A percentile compares a stretch with the other conserved stretches of the same genome.
Conservation (phyloP, 2,329 filamentous ascomycete genomes). For the Aspergillus felis region DNA sequence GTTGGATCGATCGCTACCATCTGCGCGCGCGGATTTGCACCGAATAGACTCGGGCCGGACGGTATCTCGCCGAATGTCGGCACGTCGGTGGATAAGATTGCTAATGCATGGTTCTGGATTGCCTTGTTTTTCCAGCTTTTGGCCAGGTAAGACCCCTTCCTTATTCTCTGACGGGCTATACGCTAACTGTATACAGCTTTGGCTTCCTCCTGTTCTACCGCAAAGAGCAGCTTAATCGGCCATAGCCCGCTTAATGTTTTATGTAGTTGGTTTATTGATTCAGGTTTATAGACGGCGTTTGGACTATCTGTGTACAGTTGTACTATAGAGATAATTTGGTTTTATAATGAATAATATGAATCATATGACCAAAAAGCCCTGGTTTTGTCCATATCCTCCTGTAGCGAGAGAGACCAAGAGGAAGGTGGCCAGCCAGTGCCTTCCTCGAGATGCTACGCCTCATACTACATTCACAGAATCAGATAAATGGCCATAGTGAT, state of each 20-base stretch:
- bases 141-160: conserved; percentile 46
- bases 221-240: conserved; percentile 40
- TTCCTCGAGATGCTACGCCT: no score
- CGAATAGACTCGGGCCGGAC: conserved; percentile 57
- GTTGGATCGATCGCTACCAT: conserved; percentile 60
- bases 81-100: conserved; percentile 42
- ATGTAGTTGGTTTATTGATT: neutral
- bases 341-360: neutral
- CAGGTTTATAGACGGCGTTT: neutral
- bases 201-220: conserved; percentile 41
- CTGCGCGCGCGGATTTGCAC: conserved; percentile 55
- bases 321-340: neutral
- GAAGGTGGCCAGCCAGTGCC: no score
- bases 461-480: no score
- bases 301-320: neutral
- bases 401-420: no score
- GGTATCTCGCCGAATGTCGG: conserved; percentile 59
- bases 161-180: neutral
- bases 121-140: conserved; percentile 53
- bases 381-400: no score
- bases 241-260: conserved; percentile 12
- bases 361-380: neutral
- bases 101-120: conserved; percentile 57
- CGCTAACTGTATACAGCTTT: conserved; percentile 18
- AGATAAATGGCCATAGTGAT: no score